phyloP scores from a whole-genome alignment of 1,284 basidiomycete genomes.

The Athelia psychrophila region DNA sequence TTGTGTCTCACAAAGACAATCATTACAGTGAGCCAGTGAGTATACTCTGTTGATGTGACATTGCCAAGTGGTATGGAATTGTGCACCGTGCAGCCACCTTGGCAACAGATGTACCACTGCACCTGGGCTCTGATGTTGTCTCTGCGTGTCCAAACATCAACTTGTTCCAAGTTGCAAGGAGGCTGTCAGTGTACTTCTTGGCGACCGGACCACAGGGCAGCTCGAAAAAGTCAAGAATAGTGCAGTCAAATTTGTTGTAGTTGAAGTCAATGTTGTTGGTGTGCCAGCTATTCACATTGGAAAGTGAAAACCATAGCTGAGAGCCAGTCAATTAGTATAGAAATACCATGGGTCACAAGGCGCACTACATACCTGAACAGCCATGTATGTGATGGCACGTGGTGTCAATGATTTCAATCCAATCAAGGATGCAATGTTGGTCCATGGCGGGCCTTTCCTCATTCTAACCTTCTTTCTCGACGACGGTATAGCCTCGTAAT shows the following conservation, averaged over 20 bases:
- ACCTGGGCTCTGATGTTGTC: too few species aligned
- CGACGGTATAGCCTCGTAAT: conserved; percentile 6
- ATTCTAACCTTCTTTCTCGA: conserved; percentile 1
- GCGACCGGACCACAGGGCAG: conserved; percentile 10
- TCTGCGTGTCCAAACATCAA: too few species aligned
- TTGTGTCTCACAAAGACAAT: too few species aligned
- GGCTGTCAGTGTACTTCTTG: conserved; percentile 7
- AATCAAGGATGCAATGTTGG: conserved; percentile 17
- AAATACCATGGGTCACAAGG: background rate
- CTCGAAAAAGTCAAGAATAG: conserved; percentile 24
- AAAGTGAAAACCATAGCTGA: conserved; percentile 19
- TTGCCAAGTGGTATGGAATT: too few species aligned
- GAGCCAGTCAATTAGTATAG: background rate
- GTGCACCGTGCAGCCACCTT: too few species aligned
- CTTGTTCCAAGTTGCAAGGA: conserved; percentile 18
- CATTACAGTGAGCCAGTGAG: too few species aligned
- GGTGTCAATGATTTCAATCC: conserved; percentile 20
- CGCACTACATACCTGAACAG: conserved; percentile 21
- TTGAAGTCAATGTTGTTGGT: conserved; percentile 16
- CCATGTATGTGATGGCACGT: conserved; percentile 23
- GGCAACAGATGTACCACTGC: too few species aligned
- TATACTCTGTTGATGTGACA: too few species aligned
- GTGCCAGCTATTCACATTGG: conserved; percentile 14
- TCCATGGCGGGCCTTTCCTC: conserved; percentile 3
- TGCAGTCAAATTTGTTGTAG: conserved; percentile 19